These are phyloP conservation scores for Ogataea nitratoaversa DNA, from an alignment of 805 yeast genomes.

Conservation along the genomic window DNA sequence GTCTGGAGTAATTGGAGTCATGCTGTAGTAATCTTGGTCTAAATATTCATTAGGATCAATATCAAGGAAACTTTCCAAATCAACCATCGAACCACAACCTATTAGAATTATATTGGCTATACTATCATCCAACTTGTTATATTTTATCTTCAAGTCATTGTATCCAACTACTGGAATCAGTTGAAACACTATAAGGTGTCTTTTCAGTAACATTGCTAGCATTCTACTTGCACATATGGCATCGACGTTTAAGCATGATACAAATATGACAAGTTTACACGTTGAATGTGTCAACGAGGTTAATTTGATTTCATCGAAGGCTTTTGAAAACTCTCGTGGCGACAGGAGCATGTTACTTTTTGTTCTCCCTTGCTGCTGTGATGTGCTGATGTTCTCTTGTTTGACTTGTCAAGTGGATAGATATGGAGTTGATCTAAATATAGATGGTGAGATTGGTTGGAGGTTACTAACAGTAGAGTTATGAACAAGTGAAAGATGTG, in stretches of 20 bases:
- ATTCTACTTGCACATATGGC: constrained; percentile 87
- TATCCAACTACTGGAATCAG: constrained; percentile 92
- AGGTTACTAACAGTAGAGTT: no score
- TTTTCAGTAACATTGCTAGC: constrained; percentile 63
- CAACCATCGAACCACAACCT: constrained; percentile 94
- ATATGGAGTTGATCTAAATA: no score
- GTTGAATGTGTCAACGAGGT: constrained; percentile 89
- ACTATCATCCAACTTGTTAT: constrained; percentile 61
- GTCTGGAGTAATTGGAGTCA: constrained; percentile 20
- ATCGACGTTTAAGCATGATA: constrained; percentile 86
- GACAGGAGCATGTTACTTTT: constrained; percentile 59
- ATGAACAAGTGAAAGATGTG: no score
- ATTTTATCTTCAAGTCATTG: constrained; percentile 66
- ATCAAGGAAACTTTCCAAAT: constrained; percentile 69
- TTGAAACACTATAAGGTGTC: constrained; percentile 82
- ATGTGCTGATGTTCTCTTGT: no score
- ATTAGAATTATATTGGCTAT: constrained; percentile 71
- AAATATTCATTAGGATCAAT: constrained; percentile 53
- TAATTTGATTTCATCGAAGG: constrained; percentile 62
- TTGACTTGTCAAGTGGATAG: no score
- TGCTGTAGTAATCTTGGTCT: constrained; percentile 26
- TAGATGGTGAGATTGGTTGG: no score
- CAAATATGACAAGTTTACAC: constrained; percentile 81
- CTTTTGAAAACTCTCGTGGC: constrained; percentile 61
- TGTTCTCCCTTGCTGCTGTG: not conserved